Evolutionary conservation across 768 basidiomycete species (phyloP).

Genomic region (Phaeolepiota aurea): DNA sequence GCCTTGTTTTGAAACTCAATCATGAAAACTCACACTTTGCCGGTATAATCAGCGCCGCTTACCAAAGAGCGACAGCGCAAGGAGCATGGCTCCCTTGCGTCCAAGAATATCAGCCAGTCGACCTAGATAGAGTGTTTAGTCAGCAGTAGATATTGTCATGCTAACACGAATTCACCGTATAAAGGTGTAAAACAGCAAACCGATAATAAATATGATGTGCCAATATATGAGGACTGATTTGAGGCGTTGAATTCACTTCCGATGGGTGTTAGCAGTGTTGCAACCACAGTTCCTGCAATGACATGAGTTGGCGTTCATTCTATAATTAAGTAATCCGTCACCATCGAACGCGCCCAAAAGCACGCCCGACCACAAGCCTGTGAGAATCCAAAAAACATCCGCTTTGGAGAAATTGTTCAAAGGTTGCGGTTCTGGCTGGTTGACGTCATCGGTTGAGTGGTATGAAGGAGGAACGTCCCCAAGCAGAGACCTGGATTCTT

Average conservation of each 20-base stretch:
- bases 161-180: conserved; percentile 58
- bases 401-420: conserved; percentile 38
- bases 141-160: conserved; percentile 1
- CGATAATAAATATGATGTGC: conserved; percentile 80
- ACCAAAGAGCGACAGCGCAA: conserved; percentile 82
- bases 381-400: conserved; percentile 66
- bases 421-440: conserved; percentile 22
- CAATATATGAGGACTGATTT: conserved; percentile 79
- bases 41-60: conserved; percentile 9
- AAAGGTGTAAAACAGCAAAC: conserved; percentile 89
- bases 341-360: conserved; percentile 83
- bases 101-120: conserved; percentile 81
- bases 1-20: conserved; percentile 21
- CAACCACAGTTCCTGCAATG: conserved; percentile 68
- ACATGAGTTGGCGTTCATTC: neutral
- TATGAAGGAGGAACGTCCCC: conserved; percentile 39
- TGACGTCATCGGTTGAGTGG: conserved; percentile 32
- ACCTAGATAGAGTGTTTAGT: conserved; percentile 32
- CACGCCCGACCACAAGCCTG: conserved; percentile 76
- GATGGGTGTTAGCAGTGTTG: conserved; percentile 77
- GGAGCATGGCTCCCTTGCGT: conserved; percentile 79
- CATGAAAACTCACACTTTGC: conserved; percentile 2
- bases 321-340: conserved; percentile 14
- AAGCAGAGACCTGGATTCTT: conserved; percentile 54
- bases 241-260: conserved; percentile 79